Percentiles rank a stretch among this genome's conserved stretches.
Evolutionary conservation across 2,329 filamentous ascomycete species (phyloP).

Genomic region (Alternaria ventricosa): DNA sequence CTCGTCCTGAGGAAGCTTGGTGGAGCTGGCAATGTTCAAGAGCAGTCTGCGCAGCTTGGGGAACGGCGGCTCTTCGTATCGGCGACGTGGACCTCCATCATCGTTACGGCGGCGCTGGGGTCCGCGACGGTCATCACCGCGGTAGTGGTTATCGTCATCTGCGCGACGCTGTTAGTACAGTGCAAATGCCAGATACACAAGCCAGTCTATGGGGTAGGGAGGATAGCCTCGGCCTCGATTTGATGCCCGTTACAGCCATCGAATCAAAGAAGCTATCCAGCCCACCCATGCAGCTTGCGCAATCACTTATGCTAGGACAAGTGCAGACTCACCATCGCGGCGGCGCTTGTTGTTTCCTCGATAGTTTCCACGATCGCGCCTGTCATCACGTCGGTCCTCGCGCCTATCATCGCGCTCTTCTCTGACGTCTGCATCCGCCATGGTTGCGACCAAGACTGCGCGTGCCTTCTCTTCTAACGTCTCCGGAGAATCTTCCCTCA

Average conservation of each 20-base stretch:
- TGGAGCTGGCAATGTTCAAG: conserved; percentile 48
- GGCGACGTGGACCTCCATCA: conserved; percentile 37
- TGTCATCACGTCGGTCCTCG: conserved; percentile 29
- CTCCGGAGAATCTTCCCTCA: conserved; percentile 13
- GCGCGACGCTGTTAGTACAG: conserved; percentile 7
- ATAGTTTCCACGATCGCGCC: conserved; percentile 32
- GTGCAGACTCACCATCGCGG: conserved; percentile 37
- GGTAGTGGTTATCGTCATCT: conserved; percentile 40
- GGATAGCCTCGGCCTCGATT: background rate
- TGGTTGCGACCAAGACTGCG: conserved; percentile 21
- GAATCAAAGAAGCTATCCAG: background rate
- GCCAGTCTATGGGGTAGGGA: background rate
- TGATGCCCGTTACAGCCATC: background rate
- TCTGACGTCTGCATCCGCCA: conserved; percentile 40
- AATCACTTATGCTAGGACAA: background rate
- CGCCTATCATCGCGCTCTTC: conserved; percentile 41
- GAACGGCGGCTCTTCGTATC: conserved; percentile 44
- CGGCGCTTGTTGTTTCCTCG: conserved; percentile 41
- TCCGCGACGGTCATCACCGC: conserved; percentile 39
- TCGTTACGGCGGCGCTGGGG: conserved; percentile 41
- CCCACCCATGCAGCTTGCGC: background rate
- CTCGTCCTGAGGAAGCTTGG: conserved; percentile 46
- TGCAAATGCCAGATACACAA: background rate
- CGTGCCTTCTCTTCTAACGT: conserved; percentile 17
- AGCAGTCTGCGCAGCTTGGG: conserved; percentile 44